phyloP scores from a whole-genome alignment of 306 rosid genomes.

The Morella rubra region DNA sequence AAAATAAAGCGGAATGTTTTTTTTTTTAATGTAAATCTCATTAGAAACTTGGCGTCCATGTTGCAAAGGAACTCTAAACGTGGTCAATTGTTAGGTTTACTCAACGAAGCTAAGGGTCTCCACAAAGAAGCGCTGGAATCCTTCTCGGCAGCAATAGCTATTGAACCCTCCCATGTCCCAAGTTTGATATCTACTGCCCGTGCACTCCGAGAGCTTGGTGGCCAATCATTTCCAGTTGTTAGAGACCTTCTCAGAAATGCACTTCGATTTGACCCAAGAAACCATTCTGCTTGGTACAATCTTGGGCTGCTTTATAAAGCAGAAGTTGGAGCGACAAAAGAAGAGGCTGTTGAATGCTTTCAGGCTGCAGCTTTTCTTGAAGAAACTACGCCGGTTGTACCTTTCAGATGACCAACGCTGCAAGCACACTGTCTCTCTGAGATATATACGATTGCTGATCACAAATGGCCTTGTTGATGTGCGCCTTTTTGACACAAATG shows the following conservation, averaged over 20 bases:
- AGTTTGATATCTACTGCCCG: conserved; percentile 87
- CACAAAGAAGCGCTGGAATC: conserved; percentile 71
- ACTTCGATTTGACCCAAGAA: conserved; percentile 68
- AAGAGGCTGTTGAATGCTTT: conserved; percentile 77
- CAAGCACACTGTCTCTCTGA: conserved; percentile 5
- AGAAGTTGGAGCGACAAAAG: conserved; percentile 47
- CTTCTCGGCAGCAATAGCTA: conserved; percentile 69
- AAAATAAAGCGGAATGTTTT: no score
- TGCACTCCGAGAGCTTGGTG: conserved; percentile 61
- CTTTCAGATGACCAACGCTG: conserved; percentile 54
- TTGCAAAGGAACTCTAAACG: conserved; percentile 7
- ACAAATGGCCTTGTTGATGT: conserved; percentile 22
- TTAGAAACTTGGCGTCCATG: neutral
- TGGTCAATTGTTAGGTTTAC: conserved; percentile 50
- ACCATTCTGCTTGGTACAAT: conserved; percentile 84
- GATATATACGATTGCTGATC: conserved; percentile 8
- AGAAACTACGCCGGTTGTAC: conserved; percentile 79
- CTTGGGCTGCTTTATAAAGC: conserved; percentile 77
- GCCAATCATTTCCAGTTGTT: conserved; percentile 64
- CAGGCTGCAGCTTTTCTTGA: conserved; percentile 76
- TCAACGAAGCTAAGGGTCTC: conserved; percentile 67
- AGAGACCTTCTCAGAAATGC: conserved; percentile 87
- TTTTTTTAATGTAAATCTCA: neutral
- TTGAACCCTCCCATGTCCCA: conserved; percentile 66
- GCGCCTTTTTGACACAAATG: neutral